Base-by-base conservation (phyloP, 2,329 filamentous ascomycete species). In the Penicillium sp. region DNA sequence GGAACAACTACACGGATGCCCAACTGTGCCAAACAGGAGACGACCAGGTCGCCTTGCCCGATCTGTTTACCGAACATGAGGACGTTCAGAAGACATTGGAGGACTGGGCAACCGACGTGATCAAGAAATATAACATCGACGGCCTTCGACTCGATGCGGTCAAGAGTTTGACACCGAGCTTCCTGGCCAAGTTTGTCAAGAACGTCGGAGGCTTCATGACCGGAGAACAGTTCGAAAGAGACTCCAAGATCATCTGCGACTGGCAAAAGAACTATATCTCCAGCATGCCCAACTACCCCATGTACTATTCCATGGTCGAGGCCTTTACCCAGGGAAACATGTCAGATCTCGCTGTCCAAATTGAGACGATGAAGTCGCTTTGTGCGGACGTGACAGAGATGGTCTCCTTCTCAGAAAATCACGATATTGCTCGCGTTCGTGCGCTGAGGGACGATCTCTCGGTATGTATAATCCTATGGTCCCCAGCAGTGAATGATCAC, bases 381-480 rank as follows among this genome's bases (percentile, higher is more conserved):
- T 73, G 70, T 43, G 47, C 54, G 1, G 72, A 81, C 55, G 68
- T 74, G 1, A 66, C 71, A 2, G 67, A 71, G 8, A 67, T 81
- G 9, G 76, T 71, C 5, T 73, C 69, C 0, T 83, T 83, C 55
- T 62, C 77, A 3, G 80, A 83, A 59, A 83, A 82, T 60, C 80
- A 83, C 57, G 80, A 83, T 57, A 72, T 77, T 44, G 55, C 74
- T 4, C 77, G 80, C 6, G 81, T 80, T 61, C 62, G 76, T 4
- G 74, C 67, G 49, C 59, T 73, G 47, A 79, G 75, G 43, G 61
- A 69, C n/a, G 81, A 85, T 56, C 63, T 74, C 6, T 66, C 77
- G 2, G 63, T 65, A 59, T 28, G 59, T 48, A 18, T 9, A 18
- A 2, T 11, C 29, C 9, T 32, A 13, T 11, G 33, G 7, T n/a